Conservation (phyloP, 805 yeast species). For the Candida sakaeoensis region DNA sequence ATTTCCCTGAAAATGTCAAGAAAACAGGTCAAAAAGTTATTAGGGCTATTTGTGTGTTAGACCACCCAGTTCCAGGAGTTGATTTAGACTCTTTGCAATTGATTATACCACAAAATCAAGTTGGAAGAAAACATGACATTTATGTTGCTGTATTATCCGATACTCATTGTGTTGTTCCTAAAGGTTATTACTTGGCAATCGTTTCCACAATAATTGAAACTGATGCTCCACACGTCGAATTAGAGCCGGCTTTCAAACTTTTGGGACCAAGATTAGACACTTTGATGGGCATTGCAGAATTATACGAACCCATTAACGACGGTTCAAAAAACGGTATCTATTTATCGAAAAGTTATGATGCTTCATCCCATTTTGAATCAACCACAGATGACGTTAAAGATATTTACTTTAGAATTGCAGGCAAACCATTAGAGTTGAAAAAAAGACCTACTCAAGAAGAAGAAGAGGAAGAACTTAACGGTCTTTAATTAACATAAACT, state of each 20-base stretch:
- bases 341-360: slow-evolving; percentile 87
- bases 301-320: slow-evolving; percentile 82
- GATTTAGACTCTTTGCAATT: slow-evolving; percentile 89
- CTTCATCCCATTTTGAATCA: slow-evolving; percentile 91
- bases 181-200: slow-evolving; percentile 88
- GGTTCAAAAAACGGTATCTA: slow-evolving; percentile 77
- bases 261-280: slow-evolving; percentile 79
- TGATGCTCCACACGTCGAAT: slow-evolving; percentile 83
- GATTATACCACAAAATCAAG: slow-evolving; percentile 95
- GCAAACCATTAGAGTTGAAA: slow-evolving; percentile 85
- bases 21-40: slow-evolving; percentile 72
- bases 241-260: slow-evolving; percentile 90
- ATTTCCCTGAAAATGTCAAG: slow-evolving; percentile 81
- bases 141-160: slow-evolving; percentile 88
- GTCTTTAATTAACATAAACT: slow-evolving; percentile 4
- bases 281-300: slow-evolving; percentile 89
- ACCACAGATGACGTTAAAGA: slow-evolving; percentile 97
- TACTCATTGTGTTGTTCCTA: slow-evolving; percentile 85
- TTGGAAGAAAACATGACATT: slow-evolving; percentile 87
- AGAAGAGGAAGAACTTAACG: slow-evolving; percentile 30
- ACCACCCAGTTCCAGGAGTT: slow-evolving; percentile 85
- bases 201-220: slow-evolving; percentile 94
- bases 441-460: slow-evolving; percentile 68
- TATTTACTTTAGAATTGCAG: slow-evolving; percentile 85
- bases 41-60: slow-evolving; percentile 82